Evolutionary conservation across 2,329 filamentous ascomycete species (phyloP), one percentile per base, ranked within the genome.

Genomic region (Alternaria arborescens): DNA sequence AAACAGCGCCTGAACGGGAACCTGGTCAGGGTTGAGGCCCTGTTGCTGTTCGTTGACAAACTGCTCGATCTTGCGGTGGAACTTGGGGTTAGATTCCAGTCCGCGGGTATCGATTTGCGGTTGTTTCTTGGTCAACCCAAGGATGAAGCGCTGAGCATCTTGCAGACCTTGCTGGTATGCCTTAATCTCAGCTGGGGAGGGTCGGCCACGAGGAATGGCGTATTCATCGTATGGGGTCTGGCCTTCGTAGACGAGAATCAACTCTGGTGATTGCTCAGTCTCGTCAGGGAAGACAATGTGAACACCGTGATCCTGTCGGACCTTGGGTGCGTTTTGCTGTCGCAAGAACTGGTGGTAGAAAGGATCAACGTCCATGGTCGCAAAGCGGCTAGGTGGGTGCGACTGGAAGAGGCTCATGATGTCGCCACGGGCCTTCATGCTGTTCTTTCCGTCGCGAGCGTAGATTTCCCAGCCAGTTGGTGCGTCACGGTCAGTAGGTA

Each of bases 391-490:
- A 4, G 91, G 92, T 42, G 91, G 91, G 73, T 93, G 90, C 50
- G 87, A 87, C 62, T 87, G 87, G 68, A 94, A 87, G 60, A 95
- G 86, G 70, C 87, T 87, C 75, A 88, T 89, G 72, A 95, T 89
- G 70, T 93, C 91, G 7, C 87, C 87, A 71, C 91, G 89, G 8
- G 91, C 91, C 70, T 89, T 89, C 74, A 92, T 88, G 28, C 87
- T 86, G 74, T 93, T 96, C 83, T 95, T 96, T 66, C 90, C 89
- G 71, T 97, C 91, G 38, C 91, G 87, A 7, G 92, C 92, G 79
- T 94, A 97, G 55, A 98, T 86, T 77, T 97, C 90, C 93, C 94
- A 97, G 0, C 89, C 89, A 44, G 91, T 87, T 11, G 88, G 88
- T 36, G 89, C 89, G 44, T 92, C 88, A 51, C 86, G 84, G 3